These are phyloP conservation scores for Magnusiomyces suaveolens DNA, from an alignment of 1,139 yeast species.

Conservation along the genomic window DNA sequence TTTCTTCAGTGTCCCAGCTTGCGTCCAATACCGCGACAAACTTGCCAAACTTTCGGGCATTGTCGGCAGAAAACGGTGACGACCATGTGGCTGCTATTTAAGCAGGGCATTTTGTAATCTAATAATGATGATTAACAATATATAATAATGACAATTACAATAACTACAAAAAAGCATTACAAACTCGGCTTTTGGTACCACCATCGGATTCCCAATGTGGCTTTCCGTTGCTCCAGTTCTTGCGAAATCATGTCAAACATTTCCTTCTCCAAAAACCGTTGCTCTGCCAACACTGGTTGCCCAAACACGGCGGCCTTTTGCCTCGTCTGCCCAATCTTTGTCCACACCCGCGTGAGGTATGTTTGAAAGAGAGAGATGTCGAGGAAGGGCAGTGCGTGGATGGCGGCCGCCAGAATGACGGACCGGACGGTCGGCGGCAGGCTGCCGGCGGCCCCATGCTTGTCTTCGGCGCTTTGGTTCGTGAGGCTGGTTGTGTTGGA, in stretches of 20 bases:
- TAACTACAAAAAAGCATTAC: background rate
- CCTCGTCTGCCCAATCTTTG: conserved; percentile 12
- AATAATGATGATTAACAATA: background rate
- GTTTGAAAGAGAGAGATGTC: conserved; percentile 37
- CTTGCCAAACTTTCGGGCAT: conserved; percentile 4
- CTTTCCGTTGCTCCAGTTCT: conserved; percentile 48
- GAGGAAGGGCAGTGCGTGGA: conserved; percentile 47
- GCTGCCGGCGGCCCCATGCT: conserved; percentile 30
- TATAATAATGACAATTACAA: too few species aligned
- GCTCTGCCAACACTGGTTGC: conserved; percentile 25
- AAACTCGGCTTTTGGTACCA: conserved; percentile 37
- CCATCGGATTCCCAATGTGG: conserved; percentile 58
- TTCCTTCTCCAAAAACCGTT: conserved; percentile 28
- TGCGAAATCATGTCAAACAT: conserved; percentile 39
- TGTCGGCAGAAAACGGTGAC: conserved; percentile 1
- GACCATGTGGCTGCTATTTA: conserved; percentile 6
- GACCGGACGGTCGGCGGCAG: conserved; percentile 39
- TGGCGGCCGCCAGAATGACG: conserved; percentile 41
- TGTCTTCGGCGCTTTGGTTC: conserved; percentile 13
- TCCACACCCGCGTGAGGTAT: conserved; percentile 4
- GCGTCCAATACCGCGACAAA: conserved; percentile 15
- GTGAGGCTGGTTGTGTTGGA: conserved; percentile 28
- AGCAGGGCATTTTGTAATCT: background rate
- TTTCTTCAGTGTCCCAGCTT: conserved; percentile 13
- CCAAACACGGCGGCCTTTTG: background rate